Percentiles rank a stretch among this genome's conserved stretches.
These are phyloP conservation scores for Grosmannia penicillata DNA, from an alignment of 2,329 filamentous ascomycete species.

Conservation along the genomic window DNA sequence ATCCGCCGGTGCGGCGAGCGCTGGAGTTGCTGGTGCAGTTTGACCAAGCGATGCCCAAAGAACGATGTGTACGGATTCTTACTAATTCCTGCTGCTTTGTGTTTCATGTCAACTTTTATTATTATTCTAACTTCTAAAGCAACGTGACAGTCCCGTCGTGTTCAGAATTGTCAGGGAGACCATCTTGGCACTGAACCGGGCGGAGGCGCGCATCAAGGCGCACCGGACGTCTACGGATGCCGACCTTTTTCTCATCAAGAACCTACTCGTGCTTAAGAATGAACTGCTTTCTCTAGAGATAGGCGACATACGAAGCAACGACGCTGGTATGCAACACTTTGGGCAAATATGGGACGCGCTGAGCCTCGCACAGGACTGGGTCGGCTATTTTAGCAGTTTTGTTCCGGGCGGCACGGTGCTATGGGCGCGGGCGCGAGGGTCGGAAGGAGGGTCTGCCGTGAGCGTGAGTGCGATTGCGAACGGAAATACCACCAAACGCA, in stretches of 20 bases:
- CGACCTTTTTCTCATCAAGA: constrained; percentile 87
- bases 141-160: constrained; percentile 38
- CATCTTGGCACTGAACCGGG: constrained; percentile 66
- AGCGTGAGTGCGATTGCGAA: too few relatives aligned
- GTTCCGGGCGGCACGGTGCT: constrained; percentile 35
- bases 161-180: constrained; percentile 77
- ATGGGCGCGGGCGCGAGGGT: constrained; percentile 22
- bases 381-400: constrained; percentile 43
- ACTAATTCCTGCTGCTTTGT: neutral
- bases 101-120: neutral
- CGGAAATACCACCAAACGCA: too few relatives aligned
- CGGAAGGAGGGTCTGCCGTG: too few relatives aligned
- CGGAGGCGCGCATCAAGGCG: constrained; percentile 54
- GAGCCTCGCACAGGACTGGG: constrained; percentile 35
- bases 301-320: constrained; percentile 41
- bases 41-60: constrained; percentile 49
- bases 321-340: constrained; percentile 43
- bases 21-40: constrained; percentile 46
- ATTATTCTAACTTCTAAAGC: constrained; percentile 15
- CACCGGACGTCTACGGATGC: constrained; percentile 50
- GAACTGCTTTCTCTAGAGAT: constrained; percentile 95
- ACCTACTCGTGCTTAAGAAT: constrained; percentile 88
- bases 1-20: constrained; percentile 41
- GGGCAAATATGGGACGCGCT: constrained; percentile 50
- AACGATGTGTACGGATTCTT: constrained; percentile 36